These are phyloP conservation scores for Melanopsichium pennsylvanicum DNA, from an alignment of 1,284 basidiomycete genomes.

Conservation along the genomic window DNA sequence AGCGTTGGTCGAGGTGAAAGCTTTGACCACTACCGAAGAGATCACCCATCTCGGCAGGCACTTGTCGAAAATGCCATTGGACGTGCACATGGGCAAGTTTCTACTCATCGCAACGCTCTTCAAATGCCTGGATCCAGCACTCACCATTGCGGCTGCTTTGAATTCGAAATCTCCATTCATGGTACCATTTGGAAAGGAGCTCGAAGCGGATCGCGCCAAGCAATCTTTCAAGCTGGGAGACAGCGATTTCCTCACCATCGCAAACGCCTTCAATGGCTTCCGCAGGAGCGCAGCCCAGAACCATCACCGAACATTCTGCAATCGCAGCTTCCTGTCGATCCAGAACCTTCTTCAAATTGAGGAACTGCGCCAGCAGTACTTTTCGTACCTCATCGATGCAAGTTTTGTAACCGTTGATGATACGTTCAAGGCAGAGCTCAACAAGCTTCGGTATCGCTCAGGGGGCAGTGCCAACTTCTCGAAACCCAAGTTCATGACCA, in stretches of 20 bases:
- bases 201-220: conserved; percentile 86
- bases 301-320: conserved; percentile 73
- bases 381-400: conserved; percentile 81
- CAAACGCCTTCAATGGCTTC: conserved; percentile 90
- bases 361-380: conserved; percentile 91
- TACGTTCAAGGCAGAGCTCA: conserved; percentile 76
- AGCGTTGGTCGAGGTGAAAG: conserved; percentile 88
- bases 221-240: conserved; percentile 82
- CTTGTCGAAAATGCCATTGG: conserved; percentile 89
- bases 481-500: conserved; percentile 75
- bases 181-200: conserved; percentile 85
- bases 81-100: conserved; percentile 96
- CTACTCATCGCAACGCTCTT: conserved; percentile 85
- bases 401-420: conserved; percentile 80
- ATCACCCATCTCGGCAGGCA: conserved; percentile 94
- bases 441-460: conserved; percentile 68
- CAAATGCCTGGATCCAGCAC: conserved; percentile 89
- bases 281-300: conserved; percentile 77
- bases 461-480: conserved; percentile 67
- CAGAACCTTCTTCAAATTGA: conserved; percentile 95
- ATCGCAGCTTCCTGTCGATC: conserved; percentile 82
- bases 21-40: conserved; percentile 84
- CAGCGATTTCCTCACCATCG: conserved; percentile 94
- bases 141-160: conserved; percentile 89
- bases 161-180: conserved; percentile 91